These are phyloP conservation scores for Colletotrichum zoysiae DNA, from an alignment of 2,329 filamentous ascomycete species.

Conservation along the genomic window DNA sequence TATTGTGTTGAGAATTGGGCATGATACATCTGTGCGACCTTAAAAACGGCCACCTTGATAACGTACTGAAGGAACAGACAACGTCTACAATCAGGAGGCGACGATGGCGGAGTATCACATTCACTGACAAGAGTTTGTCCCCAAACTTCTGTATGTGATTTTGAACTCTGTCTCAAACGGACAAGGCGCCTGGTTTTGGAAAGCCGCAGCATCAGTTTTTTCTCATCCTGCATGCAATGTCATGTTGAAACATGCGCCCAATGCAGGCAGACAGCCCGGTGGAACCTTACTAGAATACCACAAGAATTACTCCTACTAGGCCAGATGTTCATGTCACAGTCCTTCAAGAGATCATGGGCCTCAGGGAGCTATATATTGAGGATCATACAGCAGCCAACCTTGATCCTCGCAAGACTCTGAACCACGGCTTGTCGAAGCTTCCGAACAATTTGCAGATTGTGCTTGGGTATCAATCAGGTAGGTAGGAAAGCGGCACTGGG, in stretches of 20 bases:
- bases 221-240: background rate
- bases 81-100: background rate
- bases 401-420: background rate
- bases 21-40: too few relatives aligned
- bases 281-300: too few relatives aligned
- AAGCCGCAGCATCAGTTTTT: background rate
- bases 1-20: too few relatives aligned
- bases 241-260: background rate
- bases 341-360: too few relatives aligned
- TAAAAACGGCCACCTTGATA: too few relatives aligned
- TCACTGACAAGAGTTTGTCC: background rate
- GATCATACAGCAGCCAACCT: background rate
- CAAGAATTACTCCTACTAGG: too few relatives aligned
- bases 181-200: background rate
- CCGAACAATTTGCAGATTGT: background rate
- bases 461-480: constrained; percentile 3
- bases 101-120: background rate
- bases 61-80: background rate
- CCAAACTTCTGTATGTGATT: background rate
- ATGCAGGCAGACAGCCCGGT: too few relatives aligned
- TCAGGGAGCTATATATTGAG: background rate
- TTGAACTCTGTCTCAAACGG: background rate
- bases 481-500: too few relatives aligned
- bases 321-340: too few relatives aligned
- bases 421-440: background rate